Conservation (phyloP, 495 filamentous ascomycete species). For the Cudoniella acicularis region DNA sequence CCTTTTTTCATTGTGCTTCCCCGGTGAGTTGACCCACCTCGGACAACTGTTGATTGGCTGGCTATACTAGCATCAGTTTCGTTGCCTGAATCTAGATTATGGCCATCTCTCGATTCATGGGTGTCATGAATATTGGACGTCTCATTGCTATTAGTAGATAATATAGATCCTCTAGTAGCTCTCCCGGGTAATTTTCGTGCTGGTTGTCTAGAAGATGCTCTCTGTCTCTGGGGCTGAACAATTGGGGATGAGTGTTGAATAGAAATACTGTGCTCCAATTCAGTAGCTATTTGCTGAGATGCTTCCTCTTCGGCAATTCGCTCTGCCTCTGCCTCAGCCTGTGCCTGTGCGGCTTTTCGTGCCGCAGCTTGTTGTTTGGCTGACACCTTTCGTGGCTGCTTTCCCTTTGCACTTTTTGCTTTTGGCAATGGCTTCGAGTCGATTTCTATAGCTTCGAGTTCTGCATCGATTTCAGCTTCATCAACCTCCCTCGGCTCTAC, state of each 20-base stretch:
- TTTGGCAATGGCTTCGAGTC: slow-evolving; percentile 35
- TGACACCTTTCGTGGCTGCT: slow-evolving; percentile 22
- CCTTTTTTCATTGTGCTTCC: slow-evolving; percentile 42
- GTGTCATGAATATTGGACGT: background rate
- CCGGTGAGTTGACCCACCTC: slow-evolving; percentile 12
- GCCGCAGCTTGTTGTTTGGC: slow-evolving; percentile 20
- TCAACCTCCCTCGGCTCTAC: slow-evolving; percentile 33
- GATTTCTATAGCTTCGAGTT: slow-evolving; percentile 40
- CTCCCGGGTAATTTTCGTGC: slow-evolving; percentile 1
- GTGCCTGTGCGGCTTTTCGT: slow-evolving; percentile 23
- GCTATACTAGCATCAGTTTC: slow-evolving; percentile 33
- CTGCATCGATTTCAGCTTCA: slow-evolving; percentile 43
- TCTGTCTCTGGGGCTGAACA: slow-evolving; percentile 22
- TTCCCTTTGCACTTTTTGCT: slow-evolving; percentile 30
- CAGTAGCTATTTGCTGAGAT: slow-evolving; percentile 28
- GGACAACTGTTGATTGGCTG: slow-evolving; percentile 27
- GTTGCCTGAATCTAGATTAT: slow-evolving; percentile 26
- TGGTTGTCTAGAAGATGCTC: slow-evolving; percentile 13
- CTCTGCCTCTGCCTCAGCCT: slow-evolving; percentile 23
- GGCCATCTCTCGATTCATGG: background rate
- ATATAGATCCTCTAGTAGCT: slow-evolving; percentile 15
- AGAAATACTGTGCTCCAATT: slow-evolving; percentile 38
- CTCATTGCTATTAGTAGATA: slow-evolving; percentile 10
- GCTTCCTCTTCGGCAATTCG: slow-evolving; percentile 30
- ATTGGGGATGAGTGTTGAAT: slow-evolving; percentile 36